phyloP scores from a whole-genome alignment of 371 early-diverging fungal species.

The Syncephalastrum monosporum region DNA sequence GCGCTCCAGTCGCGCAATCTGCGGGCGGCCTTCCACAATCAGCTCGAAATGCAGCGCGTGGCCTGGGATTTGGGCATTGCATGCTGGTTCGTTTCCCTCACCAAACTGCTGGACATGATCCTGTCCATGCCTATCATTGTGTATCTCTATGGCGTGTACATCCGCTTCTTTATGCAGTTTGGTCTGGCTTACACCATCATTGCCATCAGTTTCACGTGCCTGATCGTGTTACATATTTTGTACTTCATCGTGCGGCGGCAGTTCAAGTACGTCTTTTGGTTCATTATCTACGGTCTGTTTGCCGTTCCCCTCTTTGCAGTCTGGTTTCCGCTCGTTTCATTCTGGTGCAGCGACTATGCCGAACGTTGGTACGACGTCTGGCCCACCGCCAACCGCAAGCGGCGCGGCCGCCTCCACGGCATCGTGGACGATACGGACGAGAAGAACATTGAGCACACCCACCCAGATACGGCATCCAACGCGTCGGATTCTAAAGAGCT shows the following conservation, averaged over 20 bases:
- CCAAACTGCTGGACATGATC: conserved; percentile 36
- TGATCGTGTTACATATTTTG: conserved; percentile 37
- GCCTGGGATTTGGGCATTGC: conserved; percentile 35
- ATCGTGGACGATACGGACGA: conserved; percentile 24
- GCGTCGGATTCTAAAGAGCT: conserved; percentile 13
- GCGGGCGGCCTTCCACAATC: conserved; percentile 40
- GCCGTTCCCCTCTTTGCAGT: conserved; percentile 40
- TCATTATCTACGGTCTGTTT: conserved; percentile 37
- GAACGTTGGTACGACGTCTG: conserved; percentile 48
- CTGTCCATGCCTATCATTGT: conserved; percentile 40
- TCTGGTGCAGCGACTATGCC: conserved; percentile 40
- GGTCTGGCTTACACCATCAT: conserved; percentile 36
- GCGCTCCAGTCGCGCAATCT: conserved; percentile 36
- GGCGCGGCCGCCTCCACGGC: conserved; percentile 33
- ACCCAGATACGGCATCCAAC: conserved; percentile 1
- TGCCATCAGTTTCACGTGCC: conserved; percentile 29
- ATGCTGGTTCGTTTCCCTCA: conserved; percentile 40
- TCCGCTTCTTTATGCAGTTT: conserved; percentile 22
- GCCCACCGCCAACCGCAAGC: conserved; percentile 18
- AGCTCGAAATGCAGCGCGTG: conserved; percentile 36
- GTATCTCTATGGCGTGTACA: conserved; percentile 38
- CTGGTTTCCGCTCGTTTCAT: conserved; percentile 42
- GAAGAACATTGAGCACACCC: neutral
- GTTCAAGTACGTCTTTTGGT: conserved; percentile 48
- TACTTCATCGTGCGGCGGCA: conserved; percentile 39